Percentiles rank a stretch among this genome's conserved stretches.
phyloP scores from a whole-genome alignment of 495 filamentous ascomycete species.

The Penicillium waksmanii region DNA sequence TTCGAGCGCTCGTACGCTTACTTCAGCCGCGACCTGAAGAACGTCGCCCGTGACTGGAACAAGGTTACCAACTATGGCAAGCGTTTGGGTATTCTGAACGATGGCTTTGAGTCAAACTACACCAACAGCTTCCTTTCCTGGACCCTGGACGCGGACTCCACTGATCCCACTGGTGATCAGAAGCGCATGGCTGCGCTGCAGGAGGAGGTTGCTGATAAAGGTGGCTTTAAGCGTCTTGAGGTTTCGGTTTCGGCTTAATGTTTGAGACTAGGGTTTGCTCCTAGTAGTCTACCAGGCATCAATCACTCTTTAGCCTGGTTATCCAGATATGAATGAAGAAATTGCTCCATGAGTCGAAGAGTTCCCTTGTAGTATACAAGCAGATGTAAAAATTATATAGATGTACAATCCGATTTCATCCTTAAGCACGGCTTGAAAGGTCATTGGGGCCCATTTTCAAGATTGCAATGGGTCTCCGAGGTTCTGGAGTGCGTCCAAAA shows the following conservation, averaged over 20 bases:
- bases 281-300: neutral
- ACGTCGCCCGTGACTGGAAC: constrained; percentile 67
- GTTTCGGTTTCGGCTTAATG: constrained; percentile 37
- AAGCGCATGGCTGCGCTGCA: constrained; percentile 66
- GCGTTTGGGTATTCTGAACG: constrained; percentile 61
- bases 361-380: too few species aligned
- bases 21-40: constrained; percentile 72
- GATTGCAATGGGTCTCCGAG: too few species aligned
- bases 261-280: constrained; percentile 3
- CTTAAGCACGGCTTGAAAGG: too few species aligned
- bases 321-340: constrained; percentile 12
- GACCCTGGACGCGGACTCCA: constrained; percentile 61
- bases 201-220: constrained; percentile 56
- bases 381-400: too few species aligned
- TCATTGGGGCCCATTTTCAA: too few species aligned
- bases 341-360: constrained; percentile 3
- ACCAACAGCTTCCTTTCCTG: constrained; percentile 67
- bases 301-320: constrained; percentile 25
- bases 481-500: too few species aligned
- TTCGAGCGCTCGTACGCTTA: constrained; percentile 73
- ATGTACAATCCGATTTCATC: too few species aligned
- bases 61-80: constrained; percentile 74
- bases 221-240: constrained; percentile 47
- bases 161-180: constrained; percentile 66
- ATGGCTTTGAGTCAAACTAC: constrained; percentile 65